Conservation (phyloP, 2,329 filamentous ascomycete genomes). For the Zymoseptoria ardabiliae region DNA sequence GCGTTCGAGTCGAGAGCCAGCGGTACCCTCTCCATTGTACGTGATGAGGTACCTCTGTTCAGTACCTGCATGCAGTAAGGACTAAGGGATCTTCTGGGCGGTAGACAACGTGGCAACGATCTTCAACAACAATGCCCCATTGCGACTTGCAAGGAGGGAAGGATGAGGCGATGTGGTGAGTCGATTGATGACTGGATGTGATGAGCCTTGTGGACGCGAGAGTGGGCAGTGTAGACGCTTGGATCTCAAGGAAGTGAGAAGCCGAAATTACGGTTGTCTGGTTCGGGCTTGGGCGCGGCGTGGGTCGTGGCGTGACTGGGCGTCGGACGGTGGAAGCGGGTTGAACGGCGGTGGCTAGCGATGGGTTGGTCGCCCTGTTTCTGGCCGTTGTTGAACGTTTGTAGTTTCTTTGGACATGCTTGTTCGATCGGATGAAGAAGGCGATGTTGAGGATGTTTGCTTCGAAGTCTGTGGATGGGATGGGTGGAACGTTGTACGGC, state of each 20-base stretch:
- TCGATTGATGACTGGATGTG: too few species aligned
- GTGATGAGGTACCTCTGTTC: too few species aligned
- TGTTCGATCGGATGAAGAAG: not conserved
- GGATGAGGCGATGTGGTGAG: too few species aligned
- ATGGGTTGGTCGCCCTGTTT: not conserved
- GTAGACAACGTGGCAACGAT: too few species aligned
- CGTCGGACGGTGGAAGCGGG: too few species aligned
- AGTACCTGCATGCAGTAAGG: too few species aligned
- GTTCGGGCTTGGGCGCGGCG: not conserved
- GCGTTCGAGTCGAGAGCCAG: too few species aligned
- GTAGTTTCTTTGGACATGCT: not conserved
- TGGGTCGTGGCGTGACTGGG: not conserved
- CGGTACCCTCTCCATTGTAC: too few species aligned
- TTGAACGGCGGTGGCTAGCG: not conserved
- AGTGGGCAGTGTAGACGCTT: not conserved
- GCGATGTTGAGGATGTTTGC: not conserved
- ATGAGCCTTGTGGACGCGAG: too few species aligned
- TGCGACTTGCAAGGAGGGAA: too few species aligned
- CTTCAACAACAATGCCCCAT: too few species aligned
- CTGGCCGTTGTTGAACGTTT: not conserved
- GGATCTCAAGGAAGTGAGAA: not conserved
- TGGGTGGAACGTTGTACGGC: not conserved
- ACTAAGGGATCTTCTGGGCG: too few species aligned
- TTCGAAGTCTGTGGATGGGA: not conserved
- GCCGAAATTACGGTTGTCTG: not conserved